These are phyloP conservation scores for Leccinum sublutescens DNA, from an alignment of 768 basidiomycete species.

Conservation along the genomic window DNA sequence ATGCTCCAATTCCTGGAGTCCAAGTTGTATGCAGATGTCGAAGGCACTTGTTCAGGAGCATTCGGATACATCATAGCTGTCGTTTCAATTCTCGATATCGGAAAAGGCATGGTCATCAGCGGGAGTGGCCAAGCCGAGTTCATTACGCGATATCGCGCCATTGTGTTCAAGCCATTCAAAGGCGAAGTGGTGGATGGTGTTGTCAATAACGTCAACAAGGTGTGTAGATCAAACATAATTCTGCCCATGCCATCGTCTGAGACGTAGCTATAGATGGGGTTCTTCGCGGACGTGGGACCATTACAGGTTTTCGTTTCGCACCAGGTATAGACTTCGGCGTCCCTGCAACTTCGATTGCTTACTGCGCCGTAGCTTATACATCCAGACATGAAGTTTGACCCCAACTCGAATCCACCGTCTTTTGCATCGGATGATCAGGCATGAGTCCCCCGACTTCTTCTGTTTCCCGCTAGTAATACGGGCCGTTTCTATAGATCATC, in stretches of 20 bases:
- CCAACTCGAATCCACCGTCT: slow-evolving; percentile 95
- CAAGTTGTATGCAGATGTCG: slow-evolving; percentile 93
- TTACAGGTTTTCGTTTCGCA: slow-evolving; percentile 93
- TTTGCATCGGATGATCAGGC: slow-evolving; percentile 92
- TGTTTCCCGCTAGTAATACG: not conserved
- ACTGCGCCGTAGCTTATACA: slow-evolving; percentile 70
- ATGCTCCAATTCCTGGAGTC: slow-evolving; percentile 92
- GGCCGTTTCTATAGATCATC: slow-evolving; percentile 57
- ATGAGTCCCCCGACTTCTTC: slow-evolving; percentile 3
- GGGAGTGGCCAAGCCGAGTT: slow-evolving; percentile 97
- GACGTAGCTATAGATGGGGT: slow-evolving; percentile 75
- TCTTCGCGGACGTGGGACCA: slow-evolving; percentile 96
- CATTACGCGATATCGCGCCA: slow-evolving; percentile 88
- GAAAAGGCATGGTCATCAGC: slow-evolving; percentile 87
- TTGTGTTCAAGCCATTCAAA: slow-evolving; percentile 99
- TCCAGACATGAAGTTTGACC: slow-evolving; percentile 92
- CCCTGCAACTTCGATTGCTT: not conserved
- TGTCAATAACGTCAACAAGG: slow-evolving; percentile 95
- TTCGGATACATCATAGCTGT: slow-evolving; percentile 95
- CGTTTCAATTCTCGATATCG: slow-evolving; percentile 86
- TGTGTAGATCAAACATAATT: slow-evolving; percentile 34
- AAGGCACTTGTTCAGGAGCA: slow-evolving; percentile 94
- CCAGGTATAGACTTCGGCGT: slow-evolving; percentile 57
- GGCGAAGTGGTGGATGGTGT: slow-evolving; percentile 97
- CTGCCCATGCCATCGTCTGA: not conserved